Evolutionary conservation across 2,329 filamentous ascomycete species (phyloP).

Genomic region (Endothia cerciana): DNA sequence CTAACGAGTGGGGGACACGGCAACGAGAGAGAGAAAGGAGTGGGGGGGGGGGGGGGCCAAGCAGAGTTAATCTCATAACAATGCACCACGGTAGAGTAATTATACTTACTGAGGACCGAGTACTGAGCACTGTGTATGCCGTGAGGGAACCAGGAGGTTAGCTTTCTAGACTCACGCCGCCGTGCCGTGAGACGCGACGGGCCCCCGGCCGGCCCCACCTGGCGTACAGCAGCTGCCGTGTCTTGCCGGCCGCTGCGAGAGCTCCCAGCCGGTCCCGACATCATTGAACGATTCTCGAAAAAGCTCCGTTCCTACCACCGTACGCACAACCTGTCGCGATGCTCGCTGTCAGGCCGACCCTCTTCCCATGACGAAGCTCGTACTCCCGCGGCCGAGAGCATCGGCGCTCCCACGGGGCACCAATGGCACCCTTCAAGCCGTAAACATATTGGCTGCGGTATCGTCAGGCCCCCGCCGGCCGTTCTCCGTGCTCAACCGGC

Average conservation of each 20-base stretch:
- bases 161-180: slow-evolving; percentile 4
- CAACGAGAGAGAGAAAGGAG: not conserved
- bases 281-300: slow-evolving; percentile 25
- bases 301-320: not conserved
- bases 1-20: not conserved
- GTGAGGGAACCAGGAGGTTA: not conserved
- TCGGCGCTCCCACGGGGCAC: slow-evolving; percentile 16
- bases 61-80: not conserved
- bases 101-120: not conserved
- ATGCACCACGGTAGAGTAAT: not conserved
- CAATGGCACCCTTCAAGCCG: slow-evolving; percentile 10
- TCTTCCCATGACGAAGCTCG: slow-evolving; percentile 22
- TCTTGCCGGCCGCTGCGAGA: slow-evolving; percentile 1
- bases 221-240: not conserved
- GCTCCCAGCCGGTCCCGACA: slow-evolving; percentile 14
- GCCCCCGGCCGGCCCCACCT: slow-evolving; percentile 14
- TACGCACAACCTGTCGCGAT: slow-evolving; percentile 18
- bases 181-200: not conserved
- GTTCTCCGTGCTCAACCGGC: slow-evolving; percentile 86
- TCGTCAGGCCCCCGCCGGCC: slow-evolving; percentile 30
- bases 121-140: not conserved
- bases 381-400: slow-evolving; percentile 22
- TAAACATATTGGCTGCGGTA: not conserved
- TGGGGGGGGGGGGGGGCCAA: too few relatives aligned
- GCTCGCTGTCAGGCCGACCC: slow-evolving; percentile 8